Evolutionary conservation across 139 green algal species (phyloP), one percentile per base, ranked within the genome.

Genomic region (Axilococcus clingmanii): DNA sequence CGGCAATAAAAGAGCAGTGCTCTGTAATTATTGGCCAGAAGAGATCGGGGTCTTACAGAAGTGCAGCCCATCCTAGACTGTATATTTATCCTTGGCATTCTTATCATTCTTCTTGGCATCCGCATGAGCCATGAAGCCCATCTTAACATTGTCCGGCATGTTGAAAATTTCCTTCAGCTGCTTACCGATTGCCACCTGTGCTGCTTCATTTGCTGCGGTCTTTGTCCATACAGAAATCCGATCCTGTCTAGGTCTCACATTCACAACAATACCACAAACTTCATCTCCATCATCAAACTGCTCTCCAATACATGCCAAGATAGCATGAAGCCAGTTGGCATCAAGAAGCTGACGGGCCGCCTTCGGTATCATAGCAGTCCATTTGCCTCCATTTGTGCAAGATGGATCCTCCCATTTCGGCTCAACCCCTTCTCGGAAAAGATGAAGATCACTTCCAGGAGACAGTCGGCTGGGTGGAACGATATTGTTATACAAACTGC

Each of bases 401-500:
- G 69, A 79, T 0, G 81, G 74, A 66, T 99, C 92, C 79, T 99
- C 92, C 92, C 92, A 99, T 77, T 97, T 96, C 23, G 92, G 92
- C 71, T 97, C 79, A 45, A 99, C 89, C 37, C 87, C 85, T 30
- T 94, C 78, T 54, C 94, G 94, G 81, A 99, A 99, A 19, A 95
- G 64, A 57, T 95, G 88, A 54, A 97, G 89, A 55, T 95, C 94
- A 8, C 85, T 79, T 7, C 72, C 79, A 8, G 74, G 61, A 31
- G 81, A 65, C 7, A 99, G 77, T 58, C 86, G 77, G 61, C 73
- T 85, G 1, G 92, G 92, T 1, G 78, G 80, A 56, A 93, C 82
- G 68, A 99, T 94, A 68, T 99, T 99, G 74, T 97, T 97, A 80
- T 94, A 98, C 58, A 99, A 65, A 65, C 89, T 97, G 82, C 70